Evolutionary conservation across 192 early-diverging fungal species (phyloP).

Genomic region (Linnemannia hyalina): DNA sequence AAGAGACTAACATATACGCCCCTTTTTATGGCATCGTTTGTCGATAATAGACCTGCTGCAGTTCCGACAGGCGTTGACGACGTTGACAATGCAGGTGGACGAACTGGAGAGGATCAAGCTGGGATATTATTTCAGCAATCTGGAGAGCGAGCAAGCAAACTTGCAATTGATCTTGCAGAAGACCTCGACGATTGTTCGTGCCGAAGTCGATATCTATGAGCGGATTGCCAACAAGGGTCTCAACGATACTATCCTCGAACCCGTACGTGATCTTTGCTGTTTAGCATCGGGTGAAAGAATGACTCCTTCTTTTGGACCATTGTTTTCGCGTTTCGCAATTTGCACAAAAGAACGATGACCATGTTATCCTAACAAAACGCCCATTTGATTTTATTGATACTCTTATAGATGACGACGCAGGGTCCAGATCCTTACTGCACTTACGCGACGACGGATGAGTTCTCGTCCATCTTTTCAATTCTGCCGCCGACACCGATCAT

Average conservation of each 20-base stretch:
- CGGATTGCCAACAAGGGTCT: conserved; percentile 62
- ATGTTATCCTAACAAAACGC: neutral
- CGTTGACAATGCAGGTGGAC: conserved; percentile 63
- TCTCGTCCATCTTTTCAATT: conserved; percentile 62
- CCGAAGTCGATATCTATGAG: conserved; percentile 65
- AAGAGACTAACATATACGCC: neutral
- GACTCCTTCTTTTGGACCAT: neutral
- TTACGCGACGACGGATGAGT: conserved; percentile 60
- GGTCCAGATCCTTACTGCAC: conserved; percentile 63
- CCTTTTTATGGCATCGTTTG: neutral
- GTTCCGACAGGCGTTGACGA: conserved; percentile 55
- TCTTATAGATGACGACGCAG: conserved; percentile 58
- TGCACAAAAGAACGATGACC: neutral
- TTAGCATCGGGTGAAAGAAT: neutral
- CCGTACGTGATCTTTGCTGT: conserved; percentile 29
- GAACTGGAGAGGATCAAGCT: conserved; percentile 63
- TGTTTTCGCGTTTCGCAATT: neutral
- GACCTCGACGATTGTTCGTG: conserved; percentile 58
- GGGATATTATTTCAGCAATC: conserved; percentile 57
- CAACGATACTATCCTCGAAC: conserved; percentile 62
- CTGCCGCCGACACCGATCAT: conserved; percentile 61
- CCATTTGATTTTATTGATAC: neutral
- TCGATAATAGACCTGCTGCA: conserved; percentile 54
- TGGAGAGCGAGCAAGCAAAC: conserved; percentile 62
- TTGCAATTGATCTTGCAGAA: conserved; percentile 61